Evolutionary conservation across 768 basidiomycete genomes (phyloP), one percentile per base, ranked within the genome.

Genomic region (Saitozyma sp.): DNA sequence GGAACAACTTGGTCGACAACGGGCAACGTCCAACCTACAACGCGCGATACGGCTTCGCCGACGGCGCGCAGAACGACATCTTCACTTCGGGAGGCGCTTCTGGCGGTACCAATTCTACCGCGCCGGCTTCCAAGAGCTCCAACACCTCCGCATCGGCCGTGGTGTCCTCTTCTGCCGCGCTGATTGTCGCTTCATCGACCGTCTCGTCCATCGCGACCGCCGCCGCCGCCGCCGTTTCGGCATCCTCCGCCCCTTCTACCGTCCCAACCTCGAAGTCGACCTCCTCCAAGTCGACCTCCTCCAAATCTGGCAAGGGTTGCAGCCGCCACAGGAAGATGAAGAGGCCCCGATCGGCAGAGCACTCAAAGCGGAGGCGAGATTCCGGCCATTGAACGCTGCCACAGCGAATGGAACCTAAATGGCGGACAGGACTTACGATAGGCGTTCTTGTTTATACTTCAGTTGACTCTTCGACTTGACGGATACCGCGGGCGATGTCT

Each of bases 41-140:
- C 69, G 84, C 85, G 63, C 78, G 85, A 13, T 90, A 89, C 82
- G 87, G 87, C 71, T 91, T 89, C 77, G 61, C 65, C 9, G 86
- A 91, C 70, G 89, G 90, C 9, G 81, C 88, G 0, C 90, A 92
- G 74, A 73, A 84, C 57, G 88, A 90, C 74, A 89, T 90, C 63
- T 89, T 90, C 75, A 78, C 49, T 37, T 17, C 29, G 49, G 52
- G 46, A 48, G 17, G 14, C 14, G 46, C 14, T 48, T 14, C 14
- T 48, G 46, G 46, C 46, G 14, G 46, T 17, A 48, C 14, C 46
- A 48, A 17, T 48, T 48, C 14, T 2, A 14, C 14, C 46, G 6
- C 14, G 46, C 19, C 46, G 46, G 6, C 46, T 6, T 14, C 14
- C 46, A 48, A 48, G 46, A 14, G 46, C 46, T 48, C 14, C 46